Conservation (phyloP, 202 grass and related monocot genomes). For the Cymbopogon flexuosus region DNA sequence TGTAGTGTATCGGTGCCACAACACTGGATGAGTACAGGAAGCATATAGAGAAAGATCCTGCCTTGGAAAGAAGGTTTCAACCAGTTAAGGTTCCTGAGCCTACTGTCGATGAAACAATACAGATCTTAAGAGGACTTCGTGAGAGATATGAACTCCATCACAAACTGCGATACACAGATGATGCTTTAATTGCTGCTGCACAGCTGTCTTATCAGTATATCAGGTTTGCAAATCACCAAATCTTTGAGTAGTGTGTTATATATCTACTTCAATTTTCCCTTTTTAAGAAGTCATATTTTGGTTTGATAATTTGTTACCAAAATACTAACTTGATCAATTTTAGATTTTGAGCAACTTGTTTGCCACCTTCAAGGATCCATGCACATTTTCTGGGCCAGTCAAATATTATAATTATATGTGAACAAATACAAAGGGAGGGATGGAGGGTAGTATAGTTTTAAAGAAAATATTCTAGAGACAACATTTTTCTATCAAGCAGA, state of each 20-base stretch:
- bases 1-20: conserved; percentile 89
- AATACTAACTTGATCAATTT: not conserved
- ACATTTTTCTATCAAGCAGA: not conserved
- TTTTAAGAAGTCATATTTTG: not conserved
- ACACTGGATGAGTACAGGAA: conserved; percentile 88
- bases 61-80: conserved; percentile 82
- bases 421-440: not conserved
- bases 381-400: not conserved
- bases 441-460: not conserved
- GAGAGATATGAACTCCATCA: conserved; percentile 90
- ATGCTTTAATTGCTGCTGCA: conserved; percentile 75
- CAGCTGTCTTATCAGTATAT: conserved; percentile 86
- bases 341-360: conserved; percentile 6
- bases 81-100: conserved; percentile 90
- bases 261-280: not conserved
- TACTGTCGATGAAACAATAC: conserved; percentile 88
- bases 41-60: conserved; percentile 92
- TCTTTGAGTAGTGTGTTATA: not conserved
- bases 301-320: not conserved
- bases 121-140: conserved; percentile 81
- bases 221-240: conserved; percentile 44
- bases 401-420: not conserved
- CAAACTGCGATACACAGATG: conserved; percentile 78
- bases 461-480: not conserved
- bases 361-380: not conserved